Evolutionary conservation across 148 eudicot species (phyloP).

Genomic region (Dysphania ambrosioides): DNA sequence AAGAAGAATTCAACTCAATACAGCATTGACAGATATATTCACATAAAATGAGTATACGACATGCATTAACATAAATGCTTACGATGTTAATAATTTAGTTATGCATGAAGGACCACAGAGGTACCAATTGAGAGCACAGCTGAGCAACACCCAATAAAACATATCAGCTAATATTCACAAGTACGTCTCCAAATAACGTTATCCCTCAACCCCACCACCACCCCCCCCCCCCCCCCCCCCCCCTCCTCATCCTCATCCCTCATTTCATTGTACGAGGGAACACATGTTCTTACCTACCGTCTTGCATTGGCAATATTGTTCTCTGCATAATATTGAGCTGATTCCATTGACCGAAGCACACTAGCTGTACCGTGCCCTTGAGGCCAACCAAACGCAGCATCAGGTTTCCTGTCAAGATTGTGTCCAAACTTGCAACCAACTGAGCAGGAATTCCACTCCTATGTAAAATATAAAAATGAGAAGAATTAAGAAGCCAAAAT

Average conservation of each 20-base stretch:
- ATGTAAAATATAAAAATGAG: constrained; percentile 7
- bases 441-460: constrained; percentile 78
- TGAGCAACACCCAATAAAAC: background rate
- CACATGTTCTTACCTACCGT: constrained; percentile 87
- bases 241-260: too few species aligned
- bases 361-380: constrained; percentile 45
- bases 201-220: background rate
- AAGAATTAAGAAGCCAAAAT: background rate
- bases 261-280: background rate
- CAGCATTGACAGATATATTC: background rate
- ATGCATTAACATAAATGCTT: constrained; percentile 6
- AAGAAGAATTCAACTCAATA: constrained; percentile 6
- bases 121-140: background rate
- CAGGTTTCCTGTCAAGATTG: constrained; percentile 43
- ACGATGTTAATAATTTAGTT: background rate
- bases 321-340: constrained; percentile 79
- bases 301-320: constrained; percentile 71
- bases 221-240: too few species aligned
- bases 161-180: background rate
- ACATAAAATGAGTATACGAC: background rate
- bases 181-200: background rate
- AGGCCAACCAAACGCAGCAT: constrained; percentile 72
- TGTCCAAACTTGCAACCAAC: constrained; percentile 83
- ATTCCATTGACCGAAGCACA: constrained; percentile 90
- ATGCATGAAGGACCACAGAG: background rate